These are phyloP conservation scores for Agroathelia rolfsii DNA, from an alignment of 1,284 basidiomycete species.

Conservation along the genomic window DNA sequence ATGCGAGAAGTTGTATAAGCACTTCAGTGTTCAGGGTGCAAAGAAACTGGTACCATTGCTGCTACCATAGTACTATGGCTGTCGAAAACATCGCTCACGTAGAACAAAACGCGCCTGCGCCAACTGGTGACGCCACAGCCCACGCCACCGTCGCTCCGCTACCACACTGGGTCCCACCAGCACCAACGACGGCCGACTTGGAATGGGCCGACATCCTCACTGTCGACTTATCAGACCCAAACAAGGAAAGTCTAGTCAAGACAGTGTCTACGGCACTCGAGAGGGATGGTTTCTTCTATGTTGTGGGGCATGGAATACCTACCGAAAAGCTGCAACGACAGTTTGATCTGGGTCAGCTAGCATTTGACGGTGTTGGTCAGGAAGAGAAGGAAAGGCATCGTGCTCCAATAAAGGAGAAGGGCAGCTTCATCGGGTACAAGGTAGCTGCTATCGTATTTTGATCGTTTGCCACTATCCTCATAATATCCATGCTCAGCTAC, in stretches of 20 bases:
- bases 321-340: constrained; percentile 22
- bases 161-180: constrained; percentile 17
- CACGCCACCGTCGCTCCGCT: too few relatives aligned
- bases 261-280: constrained; percentile 23
- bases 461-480: constrained; percentile 1
- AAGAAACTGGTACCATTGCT: too few relatives aligned
- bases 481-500: constrained; percentile 15
- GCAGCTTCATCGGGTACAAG: constrained; percentile 31
- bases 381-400: constrained; percentile 25
- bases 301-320: constrained; percentile 24
- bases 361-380: constrained; percentile 24
- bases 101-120: too few relatives aligned
- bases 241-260: constrained; percentile 19
- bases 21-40: too few relatives aligned
- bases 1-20: too few relatives aligned
- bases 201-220: constrained; percentile 30
- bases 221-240: constrained; percentile 24
- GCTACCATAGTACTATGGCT: too few relatives aligned
- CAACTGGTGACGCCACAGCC: too few relatives aligned
- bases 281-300: constrained; percentile 29
- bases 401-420: constrained; percentile 26
- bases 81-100: too few relatives aligned
- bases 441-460: constrained; percentile 11
- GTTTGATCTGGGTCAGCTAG: constrained; percentile 25
- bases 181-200: constrained; percentile 17